phyloP scores from a whole-genome alignment of 2,329 filamentous ascomycete species.

The Fusarium xylarioides region DNA sequence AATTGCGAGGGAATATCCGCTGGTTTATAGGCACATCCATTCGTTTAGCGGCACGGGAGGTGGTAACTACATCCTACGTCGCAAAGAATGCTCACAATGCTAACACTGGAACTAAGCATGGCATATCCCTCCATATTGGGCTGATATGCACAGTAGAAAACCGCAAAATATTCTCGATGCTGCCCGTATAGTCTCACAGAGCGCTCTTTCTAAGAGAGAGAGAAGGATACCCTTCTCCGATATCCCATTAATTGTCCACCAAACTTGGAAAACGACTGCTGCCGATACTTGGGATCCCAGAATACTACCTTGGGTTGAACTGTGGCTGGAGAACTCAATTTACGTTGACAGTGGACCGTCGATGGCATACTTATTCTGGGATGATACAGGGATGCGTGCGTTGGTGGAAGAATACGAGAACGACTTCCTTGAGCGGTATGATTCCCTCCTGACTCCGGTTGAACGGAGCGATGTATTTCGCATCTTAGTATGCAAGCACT shows the following conservation, averaged over 20 bases:
- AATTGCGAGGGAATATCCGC: background rate
- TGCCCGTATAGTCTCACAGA: background rate
- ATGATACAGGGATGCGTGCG: background rate
- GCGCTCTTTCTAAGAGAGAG: background rate
- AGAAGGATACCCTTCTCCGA: background rate
- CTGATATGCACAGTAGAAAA: background rate
- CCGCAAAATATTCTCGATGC: background rate
- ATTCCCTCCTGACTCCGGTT: background rate
- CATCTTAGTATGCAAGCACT: background rate
- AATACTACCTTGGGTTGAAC: background rate
- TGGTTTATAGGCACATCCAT: background rate
- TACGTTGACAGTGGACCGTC: background rate
- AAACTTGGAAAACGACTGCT: background rate
- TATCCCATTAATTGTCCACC: background rate
- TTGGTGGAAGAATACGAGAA: background rate
- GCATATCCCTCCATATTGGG: background rate
- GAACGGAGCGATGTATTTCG: slow-evolving; percentile 1
- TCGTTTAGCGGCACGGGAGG: background rate
- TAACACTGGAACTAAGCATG: background rate
- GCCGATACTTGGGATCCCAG: background rate
- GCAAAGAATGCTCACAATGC: background rate
- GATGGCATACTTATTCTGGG: slow-evolving; percentile 4
- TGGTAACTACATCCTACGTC: background rate
- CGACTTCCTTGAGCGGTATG: background rate
- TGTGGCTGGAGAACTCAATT: background rate